Conservation (phyloP, 1,284 basidiomycete species). For the Irpex sp. region DNA sequence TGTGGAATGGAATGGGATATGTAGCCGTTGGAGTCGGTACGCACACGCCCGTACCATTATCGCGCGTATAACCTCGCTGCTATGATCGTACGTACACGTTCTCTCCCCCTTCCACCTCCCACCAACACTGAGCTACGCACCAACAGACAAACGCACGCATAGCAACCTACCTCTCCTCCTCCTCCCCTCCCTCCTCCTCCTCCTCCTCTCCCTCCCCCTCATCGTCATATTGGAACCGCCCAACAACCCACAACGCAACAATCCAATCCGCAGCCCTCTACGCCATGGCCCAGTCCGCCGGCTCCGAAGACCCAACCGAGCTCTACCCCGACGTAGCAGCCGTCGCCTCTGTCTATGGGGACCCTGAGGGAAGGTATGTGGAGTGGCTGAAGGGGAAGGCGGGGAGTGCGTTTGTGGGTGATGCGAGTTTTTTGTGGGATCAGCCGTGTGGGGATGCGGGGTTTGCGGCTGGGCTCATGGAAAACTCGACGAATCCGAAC, state of each 20-base stretch:
- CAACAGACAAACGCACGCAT: conserved; percentile 56
- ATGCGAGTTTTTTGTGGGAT: conserved; percentile 50
- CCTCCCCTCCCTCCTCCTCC: conserved; percentile 29
- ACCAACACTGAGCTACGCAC: no score
- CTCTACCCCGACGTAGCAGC: conserved; percentile 35
- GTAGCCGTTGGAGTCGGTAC: conserved; percentile 56
- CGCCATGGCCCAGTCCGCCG: conserved; percentile 35
- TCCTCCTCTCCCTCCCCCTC: conserved; percentile 25
- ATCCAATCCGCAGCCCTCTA: conserved; percentile 56
- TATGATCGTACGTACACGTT: conserved; percentile 42
- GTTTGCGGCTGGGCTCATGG: conserved; percentile 11
- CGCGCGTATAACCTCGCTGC: conserved; percentile 61
- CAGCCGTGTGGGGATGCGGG: conserved; percentile 37
- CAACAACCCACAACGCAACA: conserved; percentile 40
- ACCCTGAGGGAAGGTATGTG: conserved; percentile 44
- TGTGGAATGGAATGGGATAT: conserved; percentile 11
- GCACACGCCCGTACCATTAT: conserved; percentile 63
- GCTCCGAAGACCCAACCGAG: conserved; percentile 22
- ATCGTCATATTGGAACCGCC: conserved; percentile 44
- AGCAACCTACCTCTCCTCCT: conserved; percentile 36
- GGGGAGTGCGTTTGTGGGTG: conserved; percentile 32
- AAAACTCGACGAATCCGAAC: no score
- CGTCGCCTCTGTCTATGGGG: conserved; percentile 49
- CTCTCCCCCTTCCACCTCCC: not conserved
- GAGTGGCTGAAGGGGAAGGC: conserved; percentile 33